Conservation (phyloP, 139 green algal species). For the Astrephomene gubernaculifera region DNA sequence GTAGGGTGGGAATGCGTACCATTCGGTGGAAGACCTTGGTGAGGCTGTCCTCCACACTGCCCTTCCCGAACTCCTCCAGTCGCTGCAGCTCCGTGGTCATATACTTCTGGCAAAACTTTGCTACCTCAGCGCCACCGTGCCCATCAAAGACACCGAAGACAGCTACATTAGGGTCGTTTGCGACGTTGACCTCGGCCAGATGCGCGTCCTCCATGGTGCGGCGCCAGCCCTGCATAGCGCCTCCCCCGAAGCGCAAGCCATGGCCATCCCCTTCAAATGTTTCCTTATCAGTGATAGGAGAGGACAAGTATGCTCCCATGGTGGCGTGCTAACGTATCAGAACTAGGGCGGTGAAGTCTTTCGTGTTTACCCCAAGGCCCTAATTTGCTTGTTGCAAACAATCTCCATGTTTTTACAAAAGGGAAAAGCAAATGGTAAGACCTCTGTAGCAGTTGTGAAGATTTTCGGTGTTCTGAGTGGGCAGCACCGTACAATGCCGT, state of each 20-base stretch:
- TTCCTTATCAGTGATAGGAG: conserved; percentile 83
- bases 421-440: not conserved
- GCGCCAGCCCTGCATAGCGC: conserved; percentile 91
- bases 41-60: conserved; percentile 73
- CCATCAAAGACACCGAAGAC: conserved; percentile 95
- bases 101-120: conserved; percentile 87
- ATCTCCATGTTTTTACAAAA: conserved; percentile 26
- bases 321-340: not conserved
- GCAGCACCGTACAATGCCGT: conserved; percentile 1
- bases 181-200: conserved; percentile 63
- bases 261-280: conserved; percentile 66
- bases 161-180: conserved; percentile 36
- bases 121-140: conserved; percentile 88
- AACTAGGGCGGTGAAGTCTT: conserved; percentile 29
- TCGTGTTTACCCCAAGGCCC: conserved; percentile 20
- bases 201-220: conserved; percentile 86
- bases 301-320: conserved; percentile 84
- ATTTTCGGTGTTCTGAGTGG: not conserved
- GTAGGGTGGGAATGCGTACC: too few species aligned
- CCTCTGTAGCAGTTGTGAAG: not conserved
- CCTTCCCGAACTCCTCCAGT: conserved; percentile 66
- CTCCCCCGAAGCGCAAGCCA: conserved; percentile 72
- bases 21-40: conserved; percentile 85
- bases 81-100: conserved; percentile 80
- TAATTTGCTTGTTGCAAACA: not conserved